phyloP scores from a whole-genome alignment of 345 rosid genomes.

The Lenwebbia sp. region DNA sequence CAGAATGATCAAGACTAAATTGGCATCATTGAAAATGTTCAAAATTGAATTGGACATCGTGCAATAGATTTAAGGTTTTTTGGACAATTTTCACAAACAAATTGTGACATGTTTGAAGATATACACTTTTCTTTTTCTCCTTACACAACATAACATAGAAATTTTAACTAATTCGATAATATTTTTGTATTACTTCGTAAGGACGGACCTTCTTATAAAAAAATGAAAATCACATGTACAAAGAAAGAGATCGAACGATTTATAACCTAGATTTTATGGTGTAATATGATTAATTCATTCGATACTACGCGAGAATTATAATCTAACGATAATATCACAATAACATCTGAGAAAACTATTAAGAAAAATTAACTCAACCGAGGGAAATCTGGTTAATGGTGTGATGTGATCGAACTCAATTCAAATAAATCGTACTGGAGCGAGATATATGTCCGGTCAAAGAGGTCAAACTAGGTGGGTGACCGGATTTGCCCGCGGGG shows the following conservation, averaged over 20 bases:
- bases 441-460: neutral
- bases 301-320: neutral
- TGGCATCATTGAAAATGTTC: too few relatives aligned
- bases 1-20: too few relatives aligned
- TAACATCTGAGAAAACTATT: neutral
- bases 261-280: too few relatives aligned
- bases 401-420: too few relatives aligned
- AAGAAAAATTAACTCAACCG: neutral
- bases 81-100: neutral
- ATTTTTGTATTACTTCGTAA: neutral
- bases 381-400: neutral
- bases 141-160: too few relatives aligned
- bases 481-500: neutral
- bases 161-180: neutral
- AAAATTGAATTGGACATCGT: too few relatives aligned
- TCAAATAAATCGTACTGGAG: neutral
- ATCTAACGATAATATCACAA: neutral
- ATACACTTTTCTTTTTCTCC: neutral
- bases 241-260: neutral
- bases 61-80: too few relatives aligned
- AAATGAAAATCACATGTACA: neutral
- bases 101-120: neutral
- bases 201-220: neutral
- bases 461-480: neutral
- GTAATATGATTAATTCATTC: neutral